Percentiles rank a stretch among this genome's conserved stretches.
phyloP scores from a whole-genome alignment of 1,284 basidiomycete species.

The Erythrobasidium hasegawianum region DNA sequence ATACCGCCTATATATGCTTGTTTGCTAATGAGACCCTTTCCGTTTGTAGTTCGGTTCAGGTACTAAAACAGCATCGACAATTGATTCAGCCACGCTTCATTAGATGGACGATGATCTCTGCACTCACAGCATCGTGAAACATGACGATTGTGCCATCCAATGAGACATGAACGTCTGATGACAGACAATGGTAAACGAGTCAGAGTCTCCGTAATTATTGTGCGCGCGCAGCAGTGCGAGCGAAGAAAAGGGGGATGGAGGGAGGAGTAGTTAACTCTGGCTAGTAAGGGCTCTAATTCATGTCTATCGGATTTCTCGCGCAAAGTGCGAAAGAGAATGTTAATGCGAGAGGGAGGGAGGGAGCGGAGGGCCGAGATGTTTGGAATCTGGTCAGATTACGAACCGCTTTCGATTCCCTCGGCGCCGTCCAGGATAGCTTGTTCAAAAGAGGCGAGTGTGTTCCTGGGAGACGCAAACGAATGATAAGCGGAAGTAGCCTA shows the following conservation, averaged over 20 bases:
- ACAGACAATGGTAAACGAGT: neutral
- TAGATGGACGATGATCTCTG: neutral
- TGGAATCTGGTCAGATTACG: slow-evolving; percentile 37
- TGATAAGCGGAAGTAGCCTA: neutral
- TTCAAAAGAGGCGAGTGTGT: slow-evolving; percentile 86
- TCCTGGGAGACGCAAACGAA: slow-evolving; percentile 58
- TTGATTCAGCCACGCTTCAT: neutral
- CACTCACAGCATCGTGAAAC: slow-evolving; percentile 78
- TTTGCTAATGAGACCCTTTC: slow-evolving; percentile 55
- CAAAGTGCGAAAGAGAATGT: no score
- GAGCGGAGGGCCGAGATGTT: slow-evolving; percentile 1
- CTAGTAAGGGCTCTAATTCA: slow-evolving; percentile 2
- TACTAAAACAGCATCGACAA: slow-evolving; percentile 16
- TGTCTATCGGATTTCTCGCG: no score
- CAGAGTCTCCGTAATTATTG: slow-evolving; percentile 17
- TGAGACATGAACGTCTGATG: slow-evolving; percentile 90
- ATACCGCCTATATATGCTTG: slow-evolving; percentile 62
- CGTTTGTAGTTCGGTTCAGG: slow-evolving; percentile 57
- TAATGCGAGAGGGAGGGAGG: neutral
- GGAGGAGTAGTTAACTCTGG: neutral
- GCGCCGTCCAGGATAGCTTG: slow-evolving; percentile 88
- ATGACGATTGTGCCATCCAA: slow-evolving; percentile 83
- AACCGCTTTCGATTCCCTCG: slow-evolving; percentile 84
- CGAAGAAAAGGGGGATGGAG: neutral
- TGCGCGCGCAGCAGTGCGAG: neutral